A percentile compares a stretch with the other conserved stretches of the same genome.
These are phyloP conservation scores for Trematosphaeria pertusa DNA, from an alignment of 2,329 filamentous ascomycete genomes.

Conservation along the genomic window DNA sequence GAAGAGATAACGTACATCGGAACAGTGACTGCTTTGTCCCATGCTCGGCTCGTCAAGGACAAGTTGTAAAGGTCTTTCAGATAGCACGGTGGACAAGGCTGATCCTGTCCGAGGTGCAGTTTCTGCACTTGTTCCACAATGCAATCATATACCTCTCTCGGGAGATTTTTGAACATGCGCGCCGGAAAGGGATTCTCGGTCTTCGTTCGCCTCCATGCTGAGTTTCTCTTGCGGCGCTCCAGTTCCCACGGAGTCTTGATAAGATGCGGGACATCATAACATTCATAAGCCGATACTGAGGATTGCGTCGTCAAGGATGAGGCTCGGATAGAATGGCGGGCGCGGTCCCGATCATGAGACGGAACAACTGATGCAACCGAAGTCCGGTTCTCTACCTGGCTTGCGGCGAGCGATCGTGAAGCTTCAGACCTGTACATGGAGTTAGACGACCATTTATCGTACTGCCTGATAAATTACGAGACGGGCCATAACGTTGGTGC, in stretches of 20 bases:
- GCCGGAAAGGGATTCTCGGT: constrained; percentile 26
- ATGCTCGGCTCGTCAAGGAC: constrained; percentile 62
- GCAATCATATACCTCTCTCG: constrained; percentile 62
- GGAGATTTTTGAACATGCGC: constrained; percentile 55
- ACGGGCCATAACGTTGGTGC: too few relatives aligned
- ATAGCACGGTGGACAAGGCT: constrained; percentile 61
- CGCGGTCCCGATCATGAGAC: constrained; percentile 6
- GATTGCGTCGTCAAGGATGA: constrained; percentile 2
- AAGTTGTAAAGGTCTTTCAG: constrained; percentile 62
- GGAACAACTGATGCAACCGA: constrained; percentile 11
- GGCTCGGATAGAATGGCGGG: constrained; percentile 4
- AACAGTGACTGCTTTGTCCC: constrained; percentile 60
- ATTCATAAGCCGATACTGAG: constrained; percentile 3
- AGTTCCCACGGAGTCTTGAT: constrained; percentile 50
- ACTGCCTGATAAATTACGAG: too few relatives aligned
- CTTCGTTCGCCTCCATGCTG: constrained; percentile 38
- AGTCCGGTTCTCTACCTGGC: constrained; percentile 3
- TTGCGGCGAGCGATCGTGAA: constrained; percentile 13
- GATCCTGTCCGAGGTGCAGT: constrained; percentile 46
- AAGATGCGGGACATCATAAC: constrained; percentile 26
- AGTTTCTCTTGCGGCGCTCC: constrained; percentile 39
- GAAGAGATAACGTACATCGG: constrained; percentile 58
- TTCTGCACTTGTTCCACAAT: constrained; percentile 60
- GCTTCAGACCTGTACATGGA: constrained; percentile 13
- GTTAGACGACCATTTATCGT: neutral